phyloP scores from a whole-genome alignment of 768 basidiomycete genomes.

The Tulasnella sp. region DNA sequence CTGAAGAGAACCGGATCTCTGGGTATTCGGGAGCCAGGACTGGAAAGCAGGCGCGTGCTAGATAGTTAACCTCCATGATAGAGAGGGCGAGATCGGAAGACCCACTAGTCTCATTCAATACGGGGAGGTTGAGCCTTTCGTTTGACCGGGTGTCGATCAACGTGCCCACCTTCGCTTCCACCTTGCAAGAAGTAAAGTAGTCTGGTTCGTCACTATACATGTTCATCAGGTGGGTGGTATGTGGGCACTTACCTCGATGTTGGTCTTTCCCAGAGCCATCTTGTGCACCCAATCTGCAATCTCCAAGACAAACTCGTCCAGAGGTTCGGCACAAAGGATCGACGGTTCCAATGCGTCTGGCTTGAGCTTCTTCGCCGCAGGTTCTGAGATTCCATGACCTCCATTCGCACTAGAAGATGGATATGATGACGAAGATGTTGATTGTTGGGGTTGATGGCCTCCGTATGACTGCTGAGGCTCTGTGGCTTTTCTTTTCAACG shows the following conservation, averaged over 20 bases:
- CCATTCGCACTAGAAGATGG: slow-evolving; percentile 5
- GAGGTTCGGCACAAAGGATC: slow-evolving; percentile 82
- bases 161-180: slow-evolving; percentile 86
- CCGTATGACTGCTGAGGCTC: slow-evolving; percentile 30
- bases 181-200: slow-evolving; percentile 30
- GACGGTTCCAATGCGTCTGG: slow-evolving; percentile 42
- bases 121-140: slow-evolving; percentile 61
- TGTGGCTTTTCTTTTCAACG: slow-evolving; percentile 22
- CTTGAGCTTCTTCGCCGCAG: slow-evolving; percentile 2
- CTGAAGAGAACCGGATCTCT: slow-evolving; percentile 80
- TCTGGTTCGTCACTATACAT: background rate
- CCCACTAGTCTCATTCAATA: slow-evolving; percentile 71
- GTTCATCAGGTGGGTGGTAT: background rate
- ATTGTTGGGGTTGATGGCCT: background rate
- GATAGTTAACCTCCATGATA: background rate
- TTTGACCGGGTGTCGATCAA: slow-evolving; percentile 56
- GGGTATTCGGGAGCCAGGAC: slow-evolving; percentile 61
- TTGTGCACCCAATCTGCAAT: slow-evolving; percentile 77
- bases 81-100: slow-evolving; percentile 29
- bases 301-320: slow-evolving; percentile 90
- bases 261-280: slow-evolving; percentile 45
- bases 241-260: slow-evolving; percentile 55
- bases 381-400: background rate
- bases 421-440: slow-evolving; percentile 47
- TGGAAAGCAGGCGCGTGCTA: slow-evolving; percentile 35